A percentile compares a stretch with the other conserved stretches of the same genome.
phyloP scores from a whole-genome alignment of 2,329 filamentous ascomycete genomes.

The Arthroderma sp. region DNA sequence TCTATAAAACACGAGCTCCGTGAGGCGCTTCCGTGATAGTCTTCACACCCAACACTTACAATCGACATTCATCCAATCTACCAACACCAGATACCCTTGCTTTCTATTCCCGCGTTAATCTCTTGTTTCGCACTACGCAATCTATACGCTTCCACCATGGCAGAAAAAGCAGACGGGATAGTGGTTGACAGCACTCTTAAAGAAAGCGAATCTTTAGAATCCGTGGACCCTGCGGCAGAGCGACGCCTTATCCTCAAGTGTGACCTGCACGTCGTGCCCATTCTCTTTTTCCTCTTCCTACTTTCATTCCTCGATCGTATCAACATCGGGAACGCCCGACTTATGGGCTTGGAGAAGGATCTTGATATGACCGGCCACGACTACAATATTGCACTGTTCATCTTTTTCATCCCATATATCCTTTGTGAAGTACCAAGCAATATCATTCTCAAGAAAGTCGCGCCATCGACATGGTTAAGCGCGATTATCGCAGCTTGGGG shows the following conservation, averaged over 20 bases:
- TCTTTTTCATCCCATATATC: constrained; percentile 36
- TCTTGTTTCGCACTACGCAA: too few relatives aligned
- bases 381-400: constrained; percentile 31
- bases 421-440: constrained; percentile 36
- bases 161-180: too few relatives aligned
- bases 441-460: constrained; percentile 31
- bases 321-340: constrained; percentile 36
- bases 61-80: too few relatives aligned
- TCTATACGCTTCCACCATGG: too few relatives aligned
- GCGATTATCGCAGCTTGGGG: constrained; percentile 29
- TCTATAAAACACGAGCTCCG: too few relatives aligned
- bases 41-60: too few relatives aligned
- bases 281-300: constrained; percentile 34
- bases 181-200: too few relatives aligned
- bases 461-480: constrained; percentile 30
- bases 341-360: constrained; percentile 32
- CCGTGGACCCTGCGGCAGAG: constrained; percentile 14
- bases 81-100: too few relatives aligned
- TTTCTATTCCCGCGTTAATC: too few relatives aligned
- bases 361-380: constrained; percentile 31
- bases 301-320: constrained; percentile 35
- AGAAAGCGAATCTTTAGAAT: constrained; percentile 10
- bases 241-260: constrained; percentile 36
- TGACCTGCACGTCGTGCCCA: constrained; percentile 36
- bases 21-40: too few relatives aligned